A percentile compares a stretch with the other conserved stretches of the same genome.
These are phyloP conservation scores for Gonapodya sp. DNA, from an alignment of 192 early-diverging fungal species.

Conservation along the genomic window DNA sequence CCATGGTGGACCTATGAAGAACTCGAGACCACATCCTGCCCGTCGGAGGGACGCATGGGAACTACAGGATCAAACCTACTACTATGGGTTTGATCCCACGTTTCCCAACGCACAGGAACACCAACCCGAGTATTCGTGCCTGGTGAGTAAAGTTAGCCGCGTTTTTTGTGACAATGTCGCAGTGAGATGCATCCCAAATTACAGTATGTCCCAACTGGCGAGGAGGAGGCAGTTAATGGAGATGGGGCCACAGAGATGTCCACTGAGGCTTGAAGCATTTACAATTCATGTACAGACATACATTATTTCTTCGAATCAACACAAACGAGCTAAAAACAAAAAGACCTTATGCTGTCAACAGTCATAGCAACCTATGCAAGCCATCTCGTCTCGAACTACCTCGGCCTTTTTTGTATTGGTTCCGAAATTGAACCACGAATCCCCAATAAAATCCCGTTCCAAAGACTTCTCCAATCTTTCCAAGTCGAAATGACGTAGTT, in stretches of 20 bases:
- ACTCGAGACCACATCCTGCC: constrained; percentile 18
- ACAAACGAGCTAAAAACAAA: no score
- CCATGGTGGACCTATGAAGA: constrained; percentile 18
- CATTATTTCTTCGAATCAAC: no score
- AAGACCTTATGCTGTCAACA: no score
- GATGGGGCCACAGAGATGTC: no score
- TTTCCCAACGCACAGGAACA: constrained; percentile 23
- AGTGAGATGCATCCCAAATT: no score
- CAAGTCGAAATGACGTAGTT: not conserved
- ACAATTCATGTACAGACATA: no score
- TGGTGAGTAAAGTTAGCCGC: constrained; percentile 19
- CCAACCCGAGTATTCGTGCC: constrained; percentile 46
- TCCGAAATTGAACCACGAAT: not conserved
- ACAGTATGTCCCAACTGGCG: not conserved
- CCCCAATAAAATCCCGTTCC: not conserved
- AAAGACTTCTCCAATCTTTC: not conserved
- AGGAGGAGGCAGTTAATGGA: not conserved
- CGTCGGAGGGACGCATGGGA: constrained; percentile 67
- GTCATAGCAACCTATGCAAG: not conserved
- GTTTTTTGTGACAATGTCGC: no score
- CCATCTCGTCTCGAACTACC: not conserved
- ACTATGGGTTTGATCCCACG: constrained; percentile 55
- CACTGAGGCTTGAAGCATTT: no score
- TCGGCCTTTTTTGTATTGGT: not conserved
- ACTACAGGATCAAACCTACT: constrained; percentile 80